Evolutionary conservation across 2,329 filamentous ascomycete genomes (phyloP), one percentile per base, ranked within the genome.

Genomic region (Diplodia sapinea): DNA sequence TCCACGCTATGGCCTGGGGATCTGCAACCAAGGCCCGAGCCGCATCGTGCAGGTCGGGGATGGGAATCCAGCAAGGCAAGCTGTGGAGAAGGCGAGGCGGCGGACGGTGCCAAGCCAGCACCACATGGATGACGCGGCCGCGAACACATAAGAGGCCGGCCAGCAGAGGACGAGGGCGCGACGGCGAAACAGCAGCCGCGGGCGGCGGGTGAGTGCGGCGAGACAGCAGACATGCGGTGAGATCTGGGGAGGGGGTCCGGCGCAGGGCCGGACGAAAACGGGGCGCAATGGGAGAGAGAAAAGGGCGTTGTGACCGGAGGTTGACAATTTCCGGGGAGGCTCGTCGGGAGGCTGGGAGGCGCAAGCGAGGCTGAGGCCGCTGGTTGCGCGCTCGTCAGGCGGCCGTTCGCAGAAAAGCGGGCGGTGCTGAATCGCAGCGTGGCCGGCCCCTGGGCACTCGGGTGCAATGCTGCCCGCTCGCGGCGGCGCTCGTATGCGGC

Each of bases 41-140:
- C 49, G 62, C 62, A 55, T 55, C 50, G 49, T 65, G 62, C 62
- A 65, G 26, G 17, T 33, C 29, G 43, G 59, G 43, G 29, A 15
- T 33, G 23, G 57, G 57, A 15, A 61, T 11, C 29, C 40, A 43
- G 57, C 55, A 59, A 29, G 23, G 20, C 20, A 3, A 17, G 17
- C 47, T 51, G 47, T n/a, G 59, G n/a, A 23, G 36, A 29, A 23
- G 52, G n/a, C n/a, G 20, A 50, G 57, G 38, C 40, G 20, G 5
- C 57, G 55, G 12, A 15, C 12, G 23, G 57, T 47, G 40, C 57
- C 31, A 50, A 23, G n/a, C 43, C 20, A 26, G 38, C 33, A 12
- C 56, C 89, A 86, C 8, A 86, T 85, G 0, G 90, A 86, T 68
- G 79, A 87, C 43, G 77, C 80, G n/a, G 83, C 87, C 0, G 82